These are phyloP conservation scores for Knoxdaviesia capensis DNA, from an alignment of 2,329 filamentous ascomycete species.

Conservation along the genomic window DNA sequence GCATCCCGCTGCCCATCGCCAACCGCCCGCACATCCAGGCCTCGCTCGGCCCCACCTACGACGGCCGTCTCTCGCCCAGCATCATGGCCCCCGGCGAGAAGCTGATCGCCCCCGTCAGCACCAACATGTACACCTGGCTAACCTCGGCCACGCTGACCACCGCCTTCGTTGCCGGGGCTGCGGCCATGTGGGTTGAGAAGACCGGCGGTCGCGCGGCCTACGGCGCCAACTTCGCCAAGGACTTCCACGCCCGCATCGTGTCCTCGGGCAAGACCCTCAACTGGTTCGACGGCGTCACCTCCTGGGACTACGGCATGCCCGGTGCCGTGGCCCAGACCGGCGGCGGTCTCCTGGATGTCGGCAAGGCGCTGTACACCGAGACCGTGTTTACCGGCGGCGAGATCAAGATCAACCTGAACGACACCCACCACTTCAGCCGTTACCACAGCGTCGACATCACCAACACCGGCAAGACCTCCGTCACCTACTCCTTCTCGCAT, in stretches of 20 bases:
- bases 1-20: slow-evolving; percentile 23
- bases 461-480: slow-evolving; percentile 19
- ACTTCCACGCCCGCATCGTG: slow-evolving; percentile 1
- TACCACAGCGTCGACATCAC: slow-evolving; percentile 17
- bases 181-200: slow-evolving; percentile 21
- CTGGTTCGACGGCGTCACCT: neutral
- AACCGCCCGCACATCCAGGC: slow-evolving; percentile 15
- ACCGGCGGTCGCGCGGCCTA: slow-evolving; percentile 18
- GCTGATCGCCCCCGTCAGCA: slow-evolving; percentile 27
- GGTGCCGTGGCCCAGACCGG: slow-evolving; percentile 23
- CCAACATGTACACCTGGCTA: slow-evolving; percentile 19
- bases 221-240: slow-evolving; percentile 8
- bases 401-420: slow-evolving; percentile 23
- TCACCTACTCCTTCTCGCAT: slow-evolving; percentile 19
- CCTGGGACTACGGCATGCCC: neutral
- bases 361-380: slow-evolving; percentile 18
- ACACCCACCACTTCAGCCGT: slow-evolving; percentile 20
- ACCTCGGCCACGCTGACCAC: slow-evolving; percentile 33
- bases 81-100: slow-evolving; percentile 25
- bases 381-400: slow-evolving; percentile 17
- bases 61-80: slow-evolving; percentile 28
- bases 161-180: slow-evolving; percentile 29
- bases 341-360: slow-evolving; percentile 24
- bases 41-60: slow-evolving; percentile 21
- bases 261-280: neutral